phyloP scores from a whole-genome alignment of 257 asterid species.

The Coffea eugenioides region DNA sequence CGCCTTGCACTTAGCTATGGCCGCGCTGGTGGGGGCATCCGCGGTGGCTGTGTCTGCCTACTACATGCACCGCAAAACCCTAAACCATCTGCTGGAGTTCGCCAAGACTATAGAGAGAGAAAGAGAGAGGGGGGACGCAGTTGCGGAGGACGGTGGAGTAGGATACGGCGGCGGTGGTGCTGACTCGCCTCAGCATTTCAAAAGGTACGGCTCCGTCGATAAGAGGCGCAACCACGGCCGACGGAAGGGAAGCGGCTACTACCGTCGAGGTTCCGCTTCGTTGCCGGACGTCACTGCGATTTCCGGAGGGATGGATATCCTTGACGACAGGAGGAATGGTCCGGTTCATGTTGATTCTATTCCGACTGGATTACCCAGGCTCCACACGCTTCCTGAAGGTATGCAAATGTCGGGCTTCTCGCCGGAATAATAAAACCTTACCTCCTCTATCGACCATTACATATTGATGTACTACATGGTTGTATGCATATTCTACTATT shows the following conservation, averaged over 20 bases:
- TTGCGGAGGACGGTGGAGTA: constrained; percentile 22
- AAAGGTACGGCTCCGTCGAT: constrained; percentile 34
- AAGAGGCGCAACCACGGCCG: constrained; percentile 39
- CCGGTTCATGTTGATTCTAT: constrained; percentile 54
- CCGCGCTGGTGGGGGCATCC: constrained; percentile 92
- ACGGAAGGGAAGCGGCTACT: constrained; percentile 46
- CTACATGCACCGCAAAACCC: constrained; percentile 87
- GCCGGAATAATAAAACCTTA: constrained; percentile 17
- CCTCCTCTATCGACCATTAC: background rate
- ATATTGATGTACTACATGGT: background rate
- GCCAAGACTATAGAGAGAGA: constrained; percentile 76
- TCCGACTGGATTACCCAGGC: constrained; percentile 74
- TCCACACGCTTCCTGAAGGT: constrained; percentile 76
- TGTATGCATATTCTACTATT: background rate
- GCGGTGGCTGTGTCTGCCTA: constrained; percentile 87
- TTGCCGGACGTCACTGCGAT: constrained; percentile 61
- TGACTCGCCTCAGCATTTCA: constrained; percentile 48
- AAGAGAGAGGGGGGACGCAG: constrained; percentile 31
- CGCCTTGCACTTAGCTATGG: constrained; percentile 82
- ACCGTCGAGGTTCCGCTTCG: constrained; percentile 58
- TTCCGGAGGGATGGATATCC: constrained; percentile 34
- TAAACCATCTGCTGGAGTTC: constrained; percentile 73
- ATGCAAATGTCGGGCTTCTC: constrained; percentile 31
- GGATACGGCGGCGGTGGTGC: constrained; percentile 35
- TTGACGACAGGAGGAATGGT: constrained; percentile 57